Percentiles rank a stretch among this genome's conserved stretches.
Evolutionary conservation across 2,329 filamentous ascomycete genomes (phyloP).

Genomic region (Podosphaera fusca): DNA sequence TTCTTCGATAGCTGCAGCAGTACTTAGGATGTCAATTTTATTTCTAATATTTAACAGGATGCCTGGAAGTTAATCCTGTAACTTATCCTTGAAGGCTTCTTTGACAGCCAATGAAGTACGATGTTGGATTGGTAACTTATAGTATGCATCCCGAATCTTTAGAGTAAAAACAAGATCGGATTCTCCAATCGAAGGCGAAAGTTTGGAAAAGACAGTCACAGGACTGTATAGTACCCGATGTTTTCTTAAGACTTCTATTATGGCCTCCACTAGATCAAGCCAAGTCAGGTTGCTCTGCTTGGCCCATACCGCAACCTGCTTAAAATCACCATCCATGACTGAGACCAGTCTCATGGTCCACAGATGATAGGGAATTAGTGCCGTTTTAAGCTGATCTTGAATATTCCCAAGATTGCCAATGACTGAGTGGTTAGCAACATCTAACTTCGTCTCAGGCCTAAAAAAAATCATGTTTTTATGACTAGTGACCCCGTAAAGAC

Average conservation of each 20-base stretch:
- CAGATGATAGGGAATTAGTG: not conserved
- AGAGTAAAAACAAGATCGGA: not conserved
- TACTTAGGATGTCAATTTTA: not conserved
- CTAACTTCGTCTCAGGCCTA: no score
- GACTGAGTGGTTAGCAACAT: no score
- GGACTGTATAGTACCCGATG: no score
- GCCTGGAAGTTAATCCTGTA: not conserved
- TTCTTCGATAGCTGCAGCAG: not conserved
- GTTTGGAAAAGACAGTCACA: no score
- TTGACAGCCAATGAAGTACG: not conserved
- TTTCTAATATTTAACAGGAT: not conserved
- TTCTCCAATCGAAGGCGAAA: not conserved
- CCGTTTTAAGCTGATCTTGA: not conserved
- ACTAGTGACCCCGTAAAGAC: no score
- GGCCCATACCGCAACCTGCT: no score
- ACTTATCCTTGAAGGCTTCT: not conserved
- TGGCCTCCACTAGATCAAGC: no score
- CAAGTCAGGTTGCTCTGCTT: no score
- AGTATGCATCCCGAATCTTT: not conserved
- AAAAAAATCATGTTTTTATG: no score
- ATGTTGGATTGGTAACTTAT: not conserved
- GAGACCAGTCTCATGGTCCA: not conserved
- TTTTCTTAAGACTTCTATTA: no score
- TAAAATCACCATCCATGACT: not conserved
- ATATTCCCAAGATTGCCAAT: not conserved